Evolutionary conservation across 805 yeast species (phyloP), one percentile per base, ranked within the genome.

Genomic region (Pichia phayaonensis): DNA sequence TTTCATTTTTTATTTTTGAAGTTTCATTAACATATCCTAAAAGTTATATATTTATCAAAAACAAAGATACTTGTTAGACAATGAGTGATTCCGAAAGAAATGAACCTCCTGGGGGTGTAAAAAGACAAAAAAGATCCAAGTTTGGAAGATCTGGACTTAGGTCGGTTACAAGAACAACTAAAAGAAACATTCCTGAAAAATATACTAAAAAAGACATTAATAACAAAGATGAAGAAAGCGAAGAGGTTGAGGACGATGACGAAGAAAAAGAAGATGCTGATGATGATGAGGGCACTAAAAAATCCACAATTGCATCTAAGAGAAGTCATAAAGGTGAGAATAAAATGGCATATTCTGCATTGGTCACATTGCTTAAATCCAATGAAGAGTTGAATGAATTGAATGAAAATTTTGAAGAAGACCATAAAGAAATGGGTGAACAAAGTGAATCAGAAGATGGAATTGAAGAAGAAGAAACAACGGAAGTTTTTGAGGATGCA

Each of bases 81-180:
- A 16, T 34, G 38, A 34, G 38, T 34, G 38, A 34, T 34, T 7
- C 38, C n/a, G 20, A 34, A 34, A 34, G 8, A 21, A 11, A n/a
- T 8, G 27, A 34, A 12, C 36, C 44, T 11, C 2, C 38, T 16
- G 26, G 15, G 8, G 44, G 45, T 16, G 31, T 20, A 15, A 49
- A 52, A 40, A 49, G 50, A 36, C 47, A 44, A 45, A 56, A 55
- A 40, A 58, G 50, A 45, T 22, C 56, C 20, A 74, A 75, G 56
- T 70, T 64, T 54, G 94, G 92, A 3, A 73, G 94, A 63, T 73
- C 73, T 46, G 81, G 81, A 53, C 60, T 80, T 60, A 74, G 94
- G 64, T 70, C 71, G 3, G 77, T 84, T 27, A 77, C 78, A 10
- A 75, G 87, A 66, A 74, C 83, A 3, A 68, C 79, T 1, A 66